Percentiles rank a stretch among this genome's conserved stretches.
Conservation (phyloP, 805 yeast species). For the Sugiyamaella marilandica region DNA sequence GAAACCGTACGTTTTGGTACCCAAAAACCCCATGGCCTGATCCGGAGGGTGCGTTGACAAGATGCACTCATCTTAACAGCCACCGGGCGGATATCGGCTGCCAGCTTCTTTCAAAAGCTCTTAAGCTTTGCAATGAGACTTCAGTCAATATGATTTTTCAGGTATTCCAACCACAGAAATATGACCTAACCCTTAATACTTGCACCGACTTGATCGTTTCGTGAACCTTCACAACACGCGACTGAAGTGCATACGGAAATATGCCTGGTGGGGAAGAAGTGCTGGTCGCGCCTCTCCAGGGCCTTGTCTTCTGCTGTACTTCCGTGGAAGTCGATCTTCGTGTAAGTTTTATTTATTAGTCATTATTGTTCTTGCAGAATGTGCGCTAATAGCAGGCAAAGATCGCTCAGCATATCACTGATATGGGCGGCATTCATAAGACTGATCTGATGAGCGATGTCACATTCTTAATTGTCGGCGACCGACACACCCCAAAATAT, state of each 20-base stretch:
- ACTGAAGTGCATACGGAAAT: background rate
- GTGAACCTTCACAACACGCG: background rate
- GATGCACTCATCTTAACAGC: too few relatives aligned
- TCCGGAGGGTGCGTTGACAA: too few relatives aligned
- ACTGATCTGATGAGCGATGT: conserved; percentile 49
- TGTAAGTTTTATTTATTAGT: conserved; percentile 9
- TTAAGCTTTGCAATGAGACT: too few relatives aligned
- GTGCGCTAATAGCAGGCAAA: conserved; percentile 12
- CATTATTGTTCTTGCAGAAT: background rate
- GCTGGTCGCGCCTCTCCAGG: conserved; percentile 12
- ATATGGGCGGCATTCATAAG: conserved; percentile 46
- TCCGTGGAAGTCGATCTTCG: conserved; percentile 17
- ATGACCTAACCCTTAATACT: too few relatives aligned
- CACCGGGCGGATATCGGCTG: too few relatives aligned
- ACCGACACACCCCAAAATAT: conserved; percentile 50
- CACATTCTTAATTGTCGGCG: conserved; percentile 49
- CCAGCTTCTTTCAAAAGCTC: too few relatives aligned
- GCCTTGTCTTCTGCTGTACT: conserved; percentile 22
- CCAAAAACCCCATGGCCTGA: too few relatives aligned
- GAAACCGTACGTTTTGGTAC: background rate
- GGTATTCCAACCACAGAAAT: too few relatives aligned
- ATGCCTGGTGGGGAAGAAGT: background rate
- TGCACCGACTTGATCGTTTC: too few relatives aligned
- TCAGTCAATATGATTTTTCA: too few relatives aligned
- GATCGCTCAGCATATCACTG: conserved; percentile 35